phyloP scores from a whole-genome alignment of 176 grass and related monocot species.

The Hordeum marinum region DNA sequence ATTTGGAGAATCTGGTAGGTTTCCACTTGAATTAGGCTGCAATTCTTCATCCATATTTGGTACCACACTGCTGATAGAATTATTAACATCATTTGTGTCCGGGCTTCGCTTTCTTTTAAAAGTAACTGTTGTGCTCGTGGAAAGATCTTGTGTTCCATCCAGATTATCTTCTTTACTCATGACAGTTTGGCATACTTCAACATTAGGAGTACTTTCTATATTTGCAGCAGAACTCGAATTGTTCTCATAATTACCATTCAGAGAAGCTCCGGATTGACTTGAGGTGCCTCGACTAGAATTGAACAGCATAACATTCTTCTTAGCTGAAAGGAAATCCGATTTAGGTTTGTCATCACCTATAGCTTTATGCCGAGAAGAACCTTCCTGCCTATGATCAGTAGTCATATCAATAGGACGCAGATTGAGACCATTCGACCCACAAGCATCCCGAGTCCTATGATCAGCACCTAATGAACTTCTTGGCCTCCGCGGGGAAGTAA shows the following conservation, averaged over 20 bases:
- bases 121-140: slow-evolving; percentile 32
- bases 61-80: slow-evolving; percentile 11
- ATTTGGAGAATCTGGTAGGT: slow-evolving; percentile 41
- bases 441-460: slow-evolving; percentile 17
- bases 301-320: slow-evolving; percentile 9
- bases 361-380: slow-evolving; percentile 11
- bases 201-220: slow-evolving; percentile 19
- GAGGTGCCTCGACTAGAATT: slow-evolving; percentile 19
- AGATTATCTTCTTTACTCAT: slow-evolving; percentile 40
- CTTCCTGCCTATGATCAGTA: slow-evolving; percentile 27
- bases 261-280: slow-evolving; percentile 28
- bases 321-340: slow-evolving; percentile 17
- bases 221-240: neutral
- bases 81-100: slow-evolving; percentile 36
- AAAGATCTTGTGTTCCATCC: slow-evolving; percentile 47
- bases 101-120: slow-evolving; percentile 73
- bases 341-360: slow-evolving; percentile 25
- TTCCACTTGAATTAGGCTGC: slow-evolving; percentile 31
- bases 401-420: slow-evolving; percentile 31
- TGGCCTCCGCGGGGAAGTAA: slow-evolving; percentile 13
- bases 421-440: slow-evolving; percentile 33
- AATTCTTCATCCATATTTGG: slow-evolving; percentile 30
- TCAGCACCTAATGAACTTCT: slow-evolving; percentile 48
- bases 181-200: slow-evolving; percentile 42
- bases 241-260: slow-evolving; percentile 24